A percentile compares a stretch with the other conserved stretches of the same genome.
phyloP scores from a whole-genome alignment of 2,329 filamentous ascomycete species.

The Dryadomyces sulphureus region DNA sequence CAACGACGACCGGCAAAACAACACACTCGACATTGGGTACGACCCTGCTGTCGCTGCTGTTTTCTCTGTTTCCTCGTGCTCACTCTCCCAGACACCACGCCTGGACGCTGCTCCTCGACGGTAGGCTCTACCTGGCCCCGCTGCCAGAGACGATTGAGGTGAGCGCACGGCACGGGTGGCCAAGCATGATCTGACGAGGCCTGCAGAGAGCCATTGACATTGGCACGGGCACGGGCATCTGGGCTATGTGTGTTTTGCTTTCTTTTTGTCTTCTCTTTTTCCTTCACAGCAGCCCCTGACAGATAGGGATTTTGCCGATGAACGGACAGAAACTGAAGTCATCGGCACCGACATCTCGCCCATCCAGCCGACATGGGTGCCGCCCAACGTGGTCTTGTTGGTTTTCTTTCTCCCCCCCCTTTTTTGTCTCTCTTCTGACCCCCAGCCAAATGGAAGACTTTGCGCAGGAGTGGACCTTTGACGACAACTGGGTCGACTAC shows the following conservation, averaged over 20 bases:
- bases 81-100: slow-evolving; percentile 15
- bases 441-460: slow-evolving; percentile 15
- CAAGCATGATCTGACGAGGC: slow-evolving; percentile 5
- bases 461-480: slow-evolving; percentile 13
- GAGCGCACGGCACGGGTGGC: background rate
- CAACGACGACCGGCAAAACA: slow-evolving; percentile 18
- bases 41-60: no score
- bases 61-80: no score
- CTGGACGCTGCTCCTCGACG: slow-evolving; percentile 12
- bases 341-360: slow-evolving; percentile 28
- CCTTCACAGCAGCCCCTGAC: background rate
- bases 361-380: slow-evolving; percentile 13
- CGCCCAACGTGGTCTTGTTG: slow-evolving; percentile 6
- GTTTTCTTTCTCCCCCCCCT: background rate
- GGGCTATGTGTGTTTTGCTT: slow-evolving; percentile 21
- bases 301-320: slow-evolving; percentile 21
- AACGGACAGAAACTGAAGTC: slow-evolving; percentile 26
- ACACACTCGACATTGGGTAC: slow-evolving; percentile 17
- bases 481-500: slow-evolving; percentile 13
- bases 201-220: slow-evolving; percentile 4
- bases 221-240: slow-evolving; percentile 17
- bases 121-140: slow-evolving; percentile 14
- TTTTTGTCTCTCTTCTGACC: background rate
- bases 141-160: slow-evolving; percentile 9
- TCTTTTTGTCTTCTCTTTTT: background rate